A percentile compares a stretch with the other conserved stretches of the same genome.
These are phyloP conservation scores for Annulohypoxylon moriforme DNA, from an alignment of 495 filamentous ascomycete species.

Conservation along the genomic window DNA sequence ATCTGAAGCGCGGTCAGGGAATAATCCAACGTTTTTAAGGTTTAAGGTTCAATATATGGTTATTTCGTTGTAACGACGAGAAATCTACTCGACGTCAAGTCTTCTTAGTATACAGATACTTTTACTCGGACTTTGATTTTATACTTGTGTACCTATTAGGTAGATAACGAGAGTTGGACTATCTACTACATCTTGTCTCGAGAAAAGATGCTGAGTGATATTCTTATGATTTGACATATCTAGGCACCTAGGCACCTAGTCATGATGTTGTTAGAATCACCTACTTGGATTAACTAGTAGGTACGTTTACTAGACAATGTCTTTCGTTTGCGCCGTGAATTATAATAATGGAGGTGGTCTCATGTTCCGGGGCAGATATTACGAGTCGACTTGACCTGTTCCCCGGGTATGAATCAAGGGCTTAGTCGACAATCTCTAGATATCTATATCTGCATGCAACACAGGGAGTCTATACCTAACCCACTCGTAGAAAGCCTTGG, in stretches of 20 bases:
- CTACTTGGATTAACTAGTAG: neutral
- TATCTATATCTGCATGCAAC: constrained; percentile 20
- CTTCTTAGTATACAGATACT: no score
- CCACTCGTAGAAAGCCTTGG: constrained; percentile 20
- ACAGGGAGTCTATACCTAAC: constrained; percentile 35
- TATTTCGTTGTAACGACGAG: neutral
- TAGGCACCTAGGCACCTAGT: neutral
- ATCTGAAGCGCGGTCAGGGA: neutral
- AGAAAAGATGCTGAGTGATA: no score
- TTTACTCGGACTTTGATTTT: no score
- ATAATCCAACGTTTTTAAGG: neutral
- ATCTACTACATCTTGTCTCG: no score
- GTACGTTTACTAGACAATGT: neutral
- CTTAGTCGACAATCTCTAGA: constrained; percentile 12
- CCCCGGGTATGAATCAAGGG: neutral
- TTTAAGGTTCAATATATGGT: neutral
- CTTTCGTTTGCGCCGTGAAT: neutral
- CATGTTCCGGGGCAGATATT: neutral
- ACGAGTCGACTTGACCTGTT: neutral
- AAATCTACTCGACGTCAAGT: neutral
- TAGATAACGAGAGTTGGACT: no score
- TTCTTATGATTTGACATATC: no score
- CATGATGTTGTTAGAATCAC: neutral
- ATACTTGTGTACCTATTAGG: no score
- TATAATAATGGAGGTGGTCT: neutral